These are phyloP conservation scores for Rhizopus sp. DNA, from an alignment of 371 early-diverging fungal genomes.

Conservation along the genomic window DNA sequence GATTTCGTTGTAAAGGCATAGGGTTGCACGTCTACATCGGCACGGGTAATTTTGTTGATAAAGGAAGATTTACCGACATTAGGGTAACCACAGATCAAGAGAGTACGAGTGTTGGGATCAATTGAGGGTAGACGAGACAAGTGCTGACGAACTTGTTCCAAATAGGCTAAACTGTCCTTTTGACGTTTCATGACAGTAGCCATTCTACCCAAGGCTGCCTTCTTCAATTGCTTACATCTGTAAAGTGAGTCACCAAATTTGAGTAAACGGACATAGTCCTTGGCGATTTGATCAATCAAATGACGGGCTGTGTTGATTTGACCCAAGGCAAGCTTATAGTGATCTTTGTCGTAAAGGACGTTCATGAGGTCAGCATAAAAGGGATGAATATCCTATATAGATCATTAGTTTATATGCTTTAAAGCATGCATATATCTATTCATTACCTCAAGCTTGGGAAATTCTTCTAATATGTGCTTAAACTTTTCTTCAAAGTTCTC, in stretches of 20 bases:
- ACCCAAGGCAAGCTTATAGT: slow-evolving; percentile 99
- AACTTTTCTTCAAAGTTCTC: slow-evolving; percentile 97
- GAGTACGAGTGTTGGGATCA: slow-evolving; percentile 98
- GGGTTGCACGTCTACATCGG: slow-evolving; percentile 99
- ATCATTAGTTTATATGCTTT: slow-evolving; percentile 71
- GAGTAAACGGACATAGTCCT: slow-evolving; percentile 97
- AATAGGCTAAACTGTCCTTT: slow-evolving; percentile 96
- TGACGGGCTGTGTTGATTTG: slow-evolving; percentile 98
- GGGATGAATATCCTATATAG: slow-evolving; percentile 70
- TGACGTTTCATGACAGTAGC: slow-evolving; percentile 99
- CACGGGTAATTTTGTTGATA: slow-evolving; percentile 99
- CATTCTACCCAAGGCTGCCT: slow-evolving; percentile 97
- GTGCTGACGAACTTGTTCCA: slow-evolving; percentile 99
- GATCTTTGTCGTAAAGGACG: slow-evolving; percentile 99
- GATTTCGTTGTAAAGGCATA: slow-evolving; percentile 62
- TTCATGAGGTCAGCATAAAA: slow-evolving; percentile 99
- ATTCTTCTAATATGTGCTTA: slow-evolving; percentile 91
- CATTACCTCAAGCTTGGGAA: slow-evolving; percentile 97
- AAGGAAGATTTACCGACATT: slow-evolving; percentile 99
- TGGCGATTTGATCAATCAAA: slow-evolving; percentile 94
- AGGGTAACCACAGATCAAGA: slow-evolving; percentile 99
- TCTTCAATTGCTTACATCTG: slow-evolving; percentile 99
- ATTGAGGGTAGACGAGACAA: slow-evolving; percentile 97
- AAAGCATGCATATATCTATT: slow-evolving; percentile 1
- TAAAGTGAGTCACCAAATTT: slow-evolving; percentile 99